These are phyloP conservation scores for Thraustochytrium sp. DNA, from an alignment of 352 stramenopile genomes.

Conservation along the genomic window DNA sequence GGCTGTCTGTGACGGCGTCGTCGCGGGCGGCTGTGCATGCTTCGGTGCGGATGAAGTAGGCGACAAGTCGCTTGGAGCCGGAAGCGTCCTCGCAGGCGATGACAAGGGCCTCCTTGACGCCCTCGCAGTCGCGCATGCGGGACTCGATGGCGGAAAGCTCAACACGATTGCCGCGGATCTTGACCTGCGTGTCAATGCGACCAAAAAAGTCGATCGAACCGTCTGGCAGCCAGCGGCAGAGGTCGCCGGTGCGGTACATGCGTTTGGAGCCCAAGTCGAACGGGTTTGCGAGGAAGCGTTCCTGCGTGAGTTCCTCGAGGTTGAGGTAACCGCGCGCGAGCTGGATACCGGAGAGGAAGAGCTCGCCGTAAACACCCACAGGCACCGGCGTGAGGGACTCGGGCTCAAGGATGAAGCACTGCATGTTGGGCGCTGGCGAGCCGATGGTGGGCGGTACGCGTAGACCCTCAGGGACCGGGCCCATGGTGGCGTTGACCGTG, in stretches of 20 bases:
- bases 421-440: conserved; percentile 63
- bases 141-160: conserved; percentile 69
- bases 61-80: conserved; percentile 52
- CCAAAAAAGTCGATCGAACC: conserved; percentile 63
- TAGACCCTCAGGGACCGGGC: neutral
- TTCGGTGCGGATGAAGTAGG: conserved; percentile 62
- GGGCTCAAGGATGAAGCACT: conserved; percentile 70
- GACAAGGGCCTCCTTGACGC: conserved; percentile 58
- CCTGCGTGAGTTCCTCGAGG: conserved; percentile 65
- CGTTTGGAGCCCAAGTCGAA: neutral
- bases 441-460: conserved; percentile 44
- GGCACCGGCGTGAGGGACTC: conserved; percentile 59
- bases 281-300: conserved; percentile 55
- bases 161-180: conserved; percentile 68
- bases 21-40: too few relatives aligned
- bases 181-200: conserved; percentile 67
- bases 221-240: conserved; percentile 59
- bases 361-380: conserved; percentile 64
- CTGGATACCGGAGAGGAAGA: conserved; percentile 74
- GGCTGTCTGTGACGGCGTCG: too few relatives aligned
- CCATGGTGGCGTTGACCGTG: conserved; percentile 10
- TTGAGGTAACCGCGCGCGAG: conserved; percentile 78
- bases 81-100: conserved; percentile 50
- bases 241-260: conserved; percentile 64
- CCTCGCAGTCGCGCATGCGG: conserved; percentile 50